Evolutionary conservation across 2,329 filamentous ascomycete species (phyloP), one percentile per base, ranked within the genome.

Genomic region (Stachybotrys echinatus): DNA sequence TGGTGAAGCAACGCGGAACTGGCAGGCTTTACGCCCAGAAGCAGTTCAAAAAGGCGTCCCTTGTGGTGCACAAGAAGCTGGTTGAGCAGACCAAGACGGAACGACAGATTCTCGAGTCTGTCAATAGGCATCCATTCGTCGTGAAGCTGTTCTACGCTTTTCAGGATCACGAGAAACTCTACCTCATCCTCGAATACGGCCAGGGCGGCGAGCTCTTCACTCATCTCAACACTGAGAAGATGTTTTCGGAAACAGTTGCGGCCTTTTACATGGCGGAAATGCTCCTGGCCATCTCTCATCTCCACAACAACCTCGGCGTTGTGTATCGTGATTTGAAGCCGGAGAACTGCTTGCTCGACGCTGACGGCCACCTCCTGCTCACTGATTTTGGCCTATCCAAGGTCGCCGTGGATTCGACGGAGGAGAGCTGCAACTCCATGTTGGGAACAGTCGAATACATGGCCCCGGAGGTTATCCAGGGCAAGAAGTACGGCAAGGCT

Each of bases 211-310:
- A 99, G 70, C 79, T 99, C 6, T 99, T 99, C 66, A 91, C 89
- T n/a, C 92, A 97, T 63, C 79, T 99, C 22, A 89, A 85, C 52
- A 87, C 90, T 57, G 92, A 97, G 67, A 89, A 90, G 67, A 97
- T 97, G 89, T 97, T 99, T 59, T 80, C 87, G 14, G 92, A 97
- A 70, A 79, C 88, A 17, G 87, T 87, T 2, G 88, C 92, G 0
- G 89, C 92, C 2, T 99, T 97, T 69, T 99, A 99, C 78, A 95
- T 97, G 89, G 95, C 91, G 0, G 92, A 99, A 72, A 95, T 99
- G 84, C 84, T 96, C 5, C 82, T 99, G 21, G 95, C 94, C 23
- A 81, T 99, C 44, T 89, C 92, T 37, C 92, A 99, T 68, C 80
- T 99, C 22, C 94, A 99, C 71, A 85, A 88, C 58, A 91, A 87